These are phyloP conservation scores for Acanthamoeba rhysodes DNA, from an alignment of 208 protist species.

Conservation along the genomic window DNA sequence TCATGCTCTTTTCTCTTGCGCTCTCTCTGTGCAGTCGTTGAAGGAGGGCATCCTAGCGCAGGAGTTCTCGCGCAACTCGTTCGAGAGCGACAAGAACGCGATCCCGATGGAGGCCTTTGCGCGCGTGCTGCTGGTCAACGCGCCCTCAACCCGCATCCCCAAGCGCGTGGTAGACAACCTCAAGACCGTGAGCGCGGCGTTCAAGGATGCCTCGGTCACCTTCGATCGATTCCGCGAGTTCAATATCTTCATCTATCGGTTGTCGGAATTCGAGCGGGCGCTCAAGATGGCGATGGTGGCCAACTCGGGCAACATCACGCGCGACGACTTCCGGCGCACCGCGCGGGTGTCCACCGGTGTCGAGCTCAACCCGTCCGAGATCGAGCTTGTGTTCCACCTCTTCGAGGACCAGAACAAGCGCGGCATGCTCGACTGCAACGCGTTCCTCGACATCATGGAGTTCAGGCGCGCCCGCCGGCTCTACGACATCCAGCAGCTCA, in stretches of 20 bases:
- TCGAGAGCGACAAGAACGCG: constrained; percentile 8
- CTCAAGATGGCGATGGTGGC: neutral
- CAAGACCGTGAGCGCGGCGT: constrained; percentile 9
- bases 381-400: constrained; percentile 85
- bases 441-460: constrained; percentile 72
- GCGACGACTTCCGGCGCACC: constrained; percentile 41
- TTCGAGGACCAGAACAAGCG: constrained; percentile 77
- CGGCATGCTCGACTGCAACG: constrained; percentile 69
- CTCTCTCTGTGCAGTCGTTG: constrained; percentile 1
- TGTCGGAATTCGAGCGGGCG: constrained; percentile 69
- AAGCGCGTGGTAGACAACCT: constrained; percentile 41
- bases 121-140: constrained; percentile 41
- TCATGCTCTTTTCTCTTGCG: neutral
- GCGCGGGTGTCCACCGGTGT: neutral
- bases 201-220: neutral
- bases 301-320: constrained; percentile 24
- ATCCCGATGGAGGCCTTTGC: constrained; percentile 33
- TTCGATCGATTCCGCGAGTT: constrained; percentile 62
- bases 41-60: neutral
- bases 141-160: constrained; percentile 33
- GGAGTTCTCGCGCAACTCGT: neutral
- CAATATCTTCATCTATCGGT: constrained; percentile 9
- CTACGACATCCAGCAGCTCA: constrained; percentile 41
- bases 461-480: constrained; percentile 68
- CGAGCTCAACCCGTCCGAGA: constrained; percentile 78